These are phyloP conservation scores for Cladosporium sp. DNA, from an alignment of 2,329 filamentous ascomycete species.

Conservation along the genomic window DNA sequence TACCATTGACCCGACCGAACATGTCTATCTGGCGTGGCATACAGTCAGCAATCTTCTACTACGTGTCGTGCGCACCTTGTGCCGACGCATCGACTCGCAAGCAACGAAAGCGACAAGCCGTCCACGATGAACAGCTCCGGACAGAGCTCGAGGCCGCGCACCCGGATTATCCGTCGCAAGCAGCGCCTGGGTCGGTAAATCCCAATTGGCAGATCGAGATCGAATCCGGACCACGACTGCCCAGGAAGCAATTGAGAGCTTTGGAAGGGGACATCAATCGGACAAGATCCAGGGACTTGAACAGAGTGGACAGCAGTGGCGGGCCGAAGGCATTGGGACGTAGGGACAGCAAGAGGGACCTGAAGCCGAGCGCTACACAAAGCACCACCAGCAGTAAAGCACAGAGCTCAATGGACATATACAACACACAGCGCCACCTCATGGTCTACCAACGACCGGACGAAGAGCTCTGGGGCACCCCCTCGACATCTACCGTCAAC, in stretches of 20 bases:
- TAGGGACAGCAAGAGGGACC: constrained; percentile 49
- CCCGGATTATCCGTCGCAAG: constrained; percentile 67
- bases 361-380: constrained; percentile 53
- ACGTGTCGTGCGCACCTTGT: constrained; percentile 73
- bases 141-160: constrained; percentile 64
- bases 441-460: constrained; percentile 67
- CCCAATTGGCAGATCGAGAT: constrained; percentile 87
- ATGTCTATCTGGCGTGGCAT: constrained; percentile 45
- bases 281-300: constrained; percentile 4
- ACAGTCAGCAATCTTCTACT: constrained; percentile 73
- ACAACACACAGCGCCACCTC: constrained; percentile 7
- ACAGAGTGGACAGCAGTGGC: constrained; percentile 15
- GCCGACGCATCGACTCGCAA: constrained; percentile 62
- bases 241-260: constrained; percentile 39
- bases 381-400: constrained; percentile 38
- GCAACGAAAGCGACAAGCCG: constrained; percentile 64
- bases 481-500: constrained; percentile 16
- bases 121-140: constrained; percentile 52
- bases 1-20: background rate
- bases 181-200: constrained; percentile 77
- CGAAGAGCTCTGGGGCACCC: constrained; percentile 73
- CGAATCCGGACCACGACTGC: constrained; percentile 57
- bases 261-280: constrained; percentile 9
- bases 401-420: constrained; percentile 21
- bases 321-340: constrained; percentile 1